Percentiles rank a stretch among this genome's conserved stretches.
Conservation (phyloP, 1,139 yeast genomes). For the Kodamaea ohmeri region DNA sequence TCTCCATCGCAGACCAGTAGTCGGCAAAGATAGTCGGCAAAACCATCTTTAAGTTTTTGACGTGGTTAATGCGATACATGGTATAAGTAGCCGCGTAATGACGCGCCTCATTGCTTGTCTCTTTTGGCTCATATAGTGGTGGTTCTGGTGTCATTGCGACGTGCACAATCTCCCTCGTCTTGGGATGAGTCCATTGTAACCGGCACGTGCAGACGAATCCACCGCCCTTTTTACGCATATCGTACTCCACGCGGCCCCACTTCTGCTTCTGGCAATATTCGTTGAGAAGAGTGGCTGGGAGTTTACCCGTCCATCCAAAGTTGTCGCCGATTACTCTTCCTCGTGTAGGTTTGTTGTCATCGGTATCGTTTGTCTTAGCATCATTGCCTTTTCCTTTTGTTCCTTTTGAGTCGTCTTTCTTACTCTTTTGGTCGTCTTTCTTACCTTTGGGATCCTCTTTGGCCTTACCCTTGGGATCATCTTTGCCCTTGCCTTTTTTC, state of each 20-base stretch:
- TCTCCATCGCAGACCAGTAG: constrained; percentile 73
- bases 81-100: constrained; percentile 90
- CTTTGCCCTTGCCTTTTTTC: constrained; percentile 6
- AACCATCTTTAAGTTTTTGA: constrained; percentile 82
- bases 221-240: constrained; percentile 50
- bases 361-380: not conserved
- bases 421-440: too few relatives aligned
- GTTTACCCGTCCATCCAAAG: constrained; percentile 87
- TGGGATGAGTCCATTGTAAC: constrained; percentile 74
- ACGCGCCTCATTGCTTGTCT: constrained; percentile 84
- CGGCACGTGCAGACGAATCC: constrained; percentile 63
- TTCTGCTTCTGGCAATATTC: constrained; percentile 87
- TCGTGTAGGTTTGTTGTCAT: constrained; percentile 32
- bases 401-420: not conserved
- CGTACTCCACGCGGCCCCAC: constrained; percentile 85
- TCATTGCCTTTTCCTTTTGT: not conserved
- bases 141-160: constrained; percentile 62
- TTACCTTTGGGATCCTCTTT: too few relatives aligned
- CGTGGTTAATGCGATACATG: constrained; percentile 71
- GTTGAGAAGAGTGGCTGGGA: constrained; percentile 81
- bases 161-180: constrained; percentile 63
- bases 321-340: constrained; percentile 48
- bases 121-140: constrained; percentile 56
- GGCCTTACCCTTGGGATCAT: too few relatives aligned
- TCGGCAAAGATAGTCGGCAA: constrained; percentile 79